Base-by-base conservation (phyloP, 768 basidiomycete species). In the Pleurotus tuoliensis region DNA sequence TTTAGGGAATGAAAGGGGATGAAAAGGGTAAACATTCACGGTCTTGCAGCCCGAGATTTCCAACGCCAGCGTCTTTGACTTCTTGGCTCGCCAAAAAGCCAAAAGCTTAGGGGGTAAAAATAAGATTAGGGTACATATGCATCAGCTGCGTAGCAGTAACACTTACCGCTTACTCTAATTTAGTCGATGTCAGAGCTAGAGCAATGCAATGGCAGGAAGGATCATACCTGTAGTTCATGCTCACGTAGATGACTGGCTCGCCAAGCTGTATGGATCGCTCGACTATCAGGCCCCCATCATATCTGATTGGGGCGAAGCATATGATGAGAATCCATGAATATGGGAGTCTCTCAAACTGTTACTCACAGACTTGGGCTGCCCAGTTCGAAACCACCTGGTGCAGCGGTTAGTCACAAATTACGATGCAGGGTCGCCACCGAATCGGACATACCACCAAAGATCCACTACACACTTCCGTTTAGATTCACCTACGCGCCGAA, bases 31-130 rank as follows among this genome's bases (percentile, higher is more conserved):
- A 3, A 66, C 5, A 69, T 77, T 60, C 62, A 82, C 80, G 81
- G 67, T 87, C 85, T 62, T 75, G 76, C 24, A 88, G 70, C 4
- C 85, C 86, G 6, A 85, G 67, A 61, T 87, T 87, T 5, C 78
- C 80, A 12, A 78, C 71, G 6, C 73, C 73, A 1, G 73, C 79
- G 0, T 65, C 67, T 50, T 71, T 68, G 0, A 77, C 71, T 56
- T 78, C 76, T 38, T 72, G 62, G 13, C 76, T 64, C 5, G 69
- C 71, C 15, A 78, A 49, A 59, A 79, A 79, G 0, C 78, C 78
- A 41, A 73, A 72, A 0, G 71, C 76, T 64, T n/a, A 4, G 45
- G 12, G 20, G 25, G 49, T 49, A 56, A 34, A 47, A 9, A 9
- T 11, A 12, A 30, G 3, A 0, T 34, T 0, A 11, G 30, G 30